Evolutionary conservation across 345 rosid species (phyloP).

Genomic region (Arabidopsis thaliana): DNA sequence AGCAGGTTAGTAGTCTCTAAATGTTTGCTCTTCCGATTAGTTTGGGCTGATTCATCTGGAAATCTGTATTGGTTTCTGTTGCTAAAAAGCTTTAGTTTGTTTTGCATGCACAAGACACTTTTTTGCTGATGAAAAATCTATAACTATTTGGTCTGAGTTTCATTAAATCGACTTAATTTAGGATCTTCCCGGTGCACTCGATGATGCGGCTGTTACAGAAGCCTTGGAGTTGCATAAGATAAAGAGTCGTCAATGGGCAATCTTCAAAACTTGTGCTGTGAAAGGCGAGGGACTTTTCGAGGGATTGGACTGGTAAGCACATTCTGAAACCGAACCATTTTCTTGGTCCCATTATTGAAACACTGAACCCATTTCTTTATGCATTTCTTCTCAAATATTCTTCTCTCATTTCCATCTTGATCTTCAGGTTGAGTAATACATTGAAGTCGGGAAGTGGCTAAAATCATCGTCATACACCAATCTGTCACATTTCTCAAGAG

Average conservation of each 20-base stretch:
- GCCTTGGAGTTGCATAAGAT: constrained; percentile 68
- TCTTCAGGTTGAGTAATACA: constrained; percentile 66
- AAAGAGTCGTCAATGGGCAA: constrained; percentile 68
- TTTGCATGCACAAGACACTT: background rate
- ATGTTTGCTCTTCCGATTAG: constrained; percentile 5
- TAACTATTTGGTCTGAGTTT: constrained; percentile 5
- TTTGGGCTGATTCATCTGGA: constrained; percentile 37
- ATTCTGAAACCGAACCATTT: background rate
- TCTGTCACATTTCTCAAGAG: constrained; percentile 9
- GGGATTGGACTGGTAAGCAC: constrained; percentile 65
- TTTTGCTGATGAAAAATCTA: background rate
- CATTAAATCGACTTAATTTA: constrained; percentile 13
- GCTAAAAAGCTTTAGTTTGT: constrained; percentile 26
- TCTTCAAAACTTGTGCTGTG: constrained; percentile 68
- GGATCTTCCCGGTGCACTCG: constrained; percentile 75
- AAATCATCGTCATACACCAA: constrained; percentile 9
- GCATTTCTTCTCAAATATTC: background rate
- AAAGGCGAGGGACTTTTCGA: constrained; percentile 73
- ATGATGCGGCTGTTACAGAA: constrained; percentile 64
- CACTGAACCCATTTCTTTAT: background rate
- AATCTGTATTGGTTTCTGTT: background rate
- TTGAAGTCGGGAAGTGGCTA: constrained; percentile 59
- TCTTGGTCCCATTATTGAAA: background rate
- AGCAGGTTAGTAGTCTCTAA: constrained; percentile 52
- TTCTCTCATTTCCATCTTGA: background rate